Evolutionary conservation across 345 rosid species (phyloP), one percentile per base, ranked within the genome.

Genomic region (Leavenworthia alabamica): DNA sequence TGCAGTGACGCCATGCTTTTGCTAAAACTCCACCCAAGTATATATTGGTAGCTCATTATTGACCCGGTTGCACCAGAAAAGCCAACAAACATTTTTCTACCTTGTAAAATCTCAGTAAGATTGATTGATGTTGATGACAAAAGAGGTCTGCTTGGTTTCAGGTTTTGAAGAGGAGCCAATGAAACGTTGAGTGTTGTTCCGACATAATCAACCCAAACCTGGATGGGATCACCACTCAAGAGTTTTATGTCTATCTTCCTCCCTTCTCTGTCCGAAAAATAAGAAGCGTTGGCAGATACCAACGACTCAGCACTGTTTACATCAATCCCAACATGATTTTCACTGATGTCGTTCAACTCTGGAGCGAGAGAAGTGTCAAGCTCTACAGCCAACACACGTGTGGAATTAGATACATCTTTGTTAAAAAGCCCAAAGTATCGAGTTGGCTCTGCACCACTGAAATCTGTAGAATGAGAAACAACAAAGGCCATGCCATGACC

Each of bases 11-110:
- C 61, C 24, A 83, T 79, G 42, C 41, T 81, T 65, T 46, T 70
- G 55, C 60, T 79, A 55, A 78, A 88, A 70, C 89, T 88, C 89
- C 96, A 87, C 10, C 89, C 87, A 7, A 81, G 79, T 37, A 85
- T 31, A 40, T 78, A 81, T 8, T 85, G 90, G 37, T 70, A 48
- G 19, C 77, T 66, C 59, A 31, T 13, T 17, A 58, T 26, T 6
- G 75, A 36, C 1, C 89, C 81, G 0, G 87, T 82, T 8, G 90
- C 24, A 5, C 87, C 80, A 1, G 89, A 81, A 72, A 89, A 80
- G 5, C 94, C 96, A 0, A 82, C 73, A 53, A 71, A 80, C 74
- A 70, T 56, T 70, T 59, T 70, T 39, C 80, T 16, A 9, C 78
- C 72, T 54, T 51, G 29, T 60, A 89, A 24, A 45, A 77, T 23